Conservation (phyloP, 1,139 yeast species). For the Candida sp. region DNA sequence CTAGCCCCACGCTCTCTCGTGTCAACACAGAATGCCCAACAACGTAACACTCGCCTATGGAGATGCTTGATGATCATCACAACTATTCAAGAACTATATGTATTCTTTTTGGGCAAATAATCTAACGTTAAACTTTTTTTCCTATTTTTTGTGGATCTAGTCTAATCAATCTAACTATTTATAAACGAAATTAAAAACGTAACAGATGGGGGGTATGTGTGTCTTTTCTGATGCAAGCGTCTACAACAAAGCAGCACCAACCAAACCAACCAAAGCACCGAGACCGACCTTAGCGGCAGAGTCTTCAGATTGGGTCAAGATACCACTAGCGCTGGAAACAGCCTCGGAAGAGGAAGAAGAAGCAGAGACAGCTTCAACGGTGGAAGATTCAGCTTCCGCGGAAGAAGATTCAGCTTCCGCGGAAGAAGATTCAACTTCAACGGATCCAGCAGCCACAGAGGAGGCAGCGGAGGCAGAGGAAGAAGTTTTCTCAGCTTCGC, state of each 20-base stretch:
- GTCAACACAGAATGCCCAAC: no score
- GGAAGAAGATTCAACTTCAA: conserved; percentile 1
- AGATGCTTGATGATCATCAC: no score
- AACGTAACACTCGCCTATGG: no score
- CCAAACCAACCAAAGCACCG: conserved; percentile 51
- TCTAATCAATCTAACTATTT: no score
- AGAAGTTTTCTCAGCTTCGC: conserved; percentile 2
- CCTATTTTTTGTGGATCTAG: no score
- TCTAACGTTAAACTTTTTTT: no score
- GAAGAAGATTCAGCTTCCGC: conserved; percentile 6
- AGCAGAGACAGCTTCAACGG: conserved; percentile 4
- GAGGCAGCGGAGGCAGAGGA: conserved; percentile 2
- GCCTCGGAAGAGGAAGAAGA: conserved; percentile 16
- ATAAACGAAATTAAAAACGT: no score
- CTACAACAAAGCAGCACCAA: conserved; percentile 53
- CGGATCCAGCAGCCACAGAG: not conserved
- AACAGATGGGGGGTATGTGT: no score
- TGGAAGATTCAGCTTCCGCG: conserved; percentile 10
- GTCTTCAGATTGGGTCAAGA: conserved; percentile 9
- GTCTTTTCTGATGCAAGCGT: not conserved
- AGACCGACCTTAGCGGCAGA: conserved; percentile 44
- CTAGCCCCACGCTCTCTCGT: no score
- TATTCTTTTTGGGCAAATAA: no score
- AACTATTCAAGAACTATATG: no score
- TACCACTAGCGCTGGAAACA: conserved; percentile 16